phyloP scores from a whole-genome alignment of 140 eudicot genomes.

The Ambrosia hybrid region DNA sequence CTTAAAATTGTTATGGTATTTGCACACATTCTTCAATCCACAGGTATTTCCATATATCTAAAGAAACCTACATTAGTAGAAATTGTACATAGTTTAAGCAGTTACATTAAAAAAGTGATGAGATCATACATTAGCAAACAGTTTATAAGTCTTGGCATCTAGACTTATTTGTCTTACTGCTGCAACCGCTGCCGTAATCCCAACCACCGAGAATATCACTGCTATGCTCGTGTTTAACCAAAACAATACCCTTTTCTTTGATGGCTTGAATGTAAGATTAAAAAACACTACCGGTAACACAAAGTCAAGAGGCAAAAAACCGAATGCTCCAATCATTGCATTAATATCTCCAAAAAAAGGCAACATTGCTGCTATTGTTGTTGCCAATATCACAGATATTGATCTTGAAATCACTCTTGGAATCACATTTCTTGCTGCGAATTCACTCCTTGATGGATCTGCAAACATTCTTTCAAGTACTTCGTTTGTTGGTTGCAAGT shows the following conservation, averaged over 20 bases:
- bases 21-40: no score
- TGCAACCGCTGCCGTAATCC: no score
- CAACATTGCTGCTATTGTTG: conserved; percentile 75
- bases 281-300: conserved; percentile 70
- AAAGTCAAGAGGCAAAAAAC: conserved; percentile 84
- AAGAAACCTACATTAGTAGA: neutral
- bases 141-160: conserved; percentile 69
- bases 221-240: no score
- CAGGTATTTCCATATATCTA: no score
- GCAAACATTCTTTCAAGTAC: conserved; percentile 62
- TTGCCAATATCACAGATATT: conserved; percentile 53
- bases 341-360: conserved; percentile 41
- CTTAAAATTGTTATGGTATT: no score
- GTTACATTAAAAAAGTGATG: neutral
- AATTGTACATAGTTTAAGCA: neutral
- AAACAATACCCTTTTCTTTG: conserved; percentile 26
- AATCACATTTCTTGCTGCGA: conserved; percentile 62
- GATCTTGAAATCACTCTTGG: conserved; percentile 78
- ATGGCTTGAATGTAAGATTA: conserved; percentile 74
- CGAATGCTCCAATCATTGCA: conserved; percentile 70
- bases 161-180: no score
- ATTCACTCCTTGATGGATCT: conserved; percentile 59
- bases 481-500: conserved; percentile 87
- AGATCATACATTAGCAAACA: conserved; percentile 72
- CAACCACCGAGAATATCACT: no score